Conservation (phyloP, 495 filamentous ascomycete genomes). For the Elaphomyces granulatus region DNA sequence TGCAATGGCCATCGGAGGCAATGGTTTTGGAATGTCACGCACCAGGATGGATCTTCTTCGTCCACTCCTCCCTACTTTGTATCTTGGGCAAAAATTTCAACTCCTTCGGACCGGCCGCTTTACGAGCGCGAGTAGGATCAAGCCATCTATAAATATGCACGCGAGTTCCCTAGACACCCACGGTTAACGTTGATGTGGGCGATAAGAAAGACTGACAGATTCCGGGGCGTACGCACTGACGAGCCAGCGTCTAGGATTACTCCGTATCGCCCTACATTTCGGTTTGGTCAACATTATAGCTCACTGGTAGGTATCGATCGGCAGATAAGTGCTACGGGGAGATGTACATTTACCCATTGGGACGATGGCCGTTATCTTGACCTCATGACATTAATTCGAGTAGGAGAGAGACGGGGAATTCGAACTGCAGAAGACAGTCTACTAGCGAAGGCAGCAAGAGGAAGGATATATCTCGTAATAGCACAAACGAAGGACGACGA, state of each 20-base stretch:
- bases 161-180: slow-evolving; percentile 56
- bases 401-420: no score
- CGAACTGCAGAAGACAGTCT: no score
- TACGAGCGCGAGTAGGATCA: slow-evolving; percentile 52
- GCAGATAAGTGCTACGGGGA: slow-evolving; percentile 2
- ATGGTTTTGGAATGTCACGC: slow-evolving; percentile 5
- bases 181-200: slow-evolving; percentile 3
- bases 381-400: slow-evolving; percentile 4
- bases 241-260: slow-evolving; percentile 57
- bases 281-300: slow-evolving; percentile 3
- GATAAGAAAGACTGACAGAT: not conserved
- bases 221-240: slow-evolving; percentile 34
- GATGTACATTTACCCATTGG: slow-evolving; percentile 38
- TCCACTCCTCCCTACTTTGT: slow-evolving; percentile 73
- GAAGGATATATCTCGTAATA: no score
- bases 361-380: slow-evolving; percentile 7
- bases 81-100: slow-evolving; percentile 61
- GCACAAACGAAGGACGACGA: no score
- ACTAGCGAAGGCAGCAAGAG: no score
- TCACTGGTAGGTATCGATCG: no score
- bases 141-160: slow-evolving; percentile 90
- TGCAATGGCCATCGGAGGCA: not conserved
- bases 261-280: slow-evolving; percentile 41
- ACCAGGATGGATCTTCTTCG: slow-evolving; percentile 84
- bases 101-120: slow-evolving; percentile 42